phyloP scores from a whole-genome alignment of 23 red algal genomes.

The Gracilariopsis chorda region DNA sequence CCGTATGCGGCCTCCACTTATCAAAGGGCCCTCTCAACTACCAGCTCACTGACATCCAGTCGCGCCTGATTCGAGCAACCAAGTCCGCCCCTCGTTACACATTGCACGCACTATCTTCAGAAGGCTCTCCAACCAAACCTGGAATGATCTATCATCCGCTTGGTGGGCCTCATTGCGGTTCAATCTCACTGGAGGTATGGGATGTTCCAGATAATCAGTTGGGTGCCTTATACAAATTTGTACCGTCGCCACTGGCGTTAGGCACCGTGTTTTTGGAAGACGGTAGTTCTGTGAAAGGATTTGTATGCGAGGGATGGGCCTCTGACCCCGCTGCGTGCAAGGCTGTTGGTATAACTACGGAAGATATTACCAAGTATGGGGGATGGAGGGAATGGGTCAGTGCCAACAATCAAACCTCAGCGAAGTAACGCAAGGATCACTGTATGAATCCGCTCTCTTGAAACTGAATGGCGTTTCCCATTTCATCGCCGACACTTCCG shows the following conservation, averaged over 20 bases:
- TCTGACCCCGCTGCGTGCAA: neutral
- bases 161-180: neutral
- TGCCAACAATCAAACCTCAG: neutral
- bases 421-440: too few relatives aligned
- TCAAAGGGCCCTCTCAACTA: conserved; percentile 16
- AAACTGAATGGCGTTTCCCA: too few relatives aligned
- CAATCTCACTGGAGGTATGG: conserved; percentile 45
- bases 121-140: conserved; percentile 13
- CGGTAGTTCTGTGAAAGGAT: conserved; percentile 31
- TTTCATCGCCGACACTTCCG: too few relatives aligned
- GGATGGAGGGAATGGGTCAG: conserved; percentile 34
- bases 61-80: neutral
- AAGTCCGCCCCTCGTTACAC: conserved; percentile 29
- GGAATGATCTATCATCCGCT: conserved; percentile 30
- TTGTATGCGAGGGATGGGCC: conserved; percentile 37
- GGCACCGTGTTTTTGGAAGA: conserved; percentile 44
- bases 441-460: too few relatives aligned
- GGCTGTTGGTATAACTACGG: neutral
- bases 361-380: conserved; percentile 24
- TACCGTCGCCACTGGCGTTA: conserved; percentile 45
- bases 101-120: conserved; percentile 32
- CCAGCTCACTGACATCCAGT: neutral
- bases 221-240: neutral
- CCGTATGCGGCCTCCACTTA: conserved; percentile 45
- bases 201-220: conserved; percentile 23